Percentiles rank a stretch among this genome's conserved stretches.
phyloP scores from a whole-genome alignment of 1,139 yeast species.

The Suhomyces yuchorum region DNA sequence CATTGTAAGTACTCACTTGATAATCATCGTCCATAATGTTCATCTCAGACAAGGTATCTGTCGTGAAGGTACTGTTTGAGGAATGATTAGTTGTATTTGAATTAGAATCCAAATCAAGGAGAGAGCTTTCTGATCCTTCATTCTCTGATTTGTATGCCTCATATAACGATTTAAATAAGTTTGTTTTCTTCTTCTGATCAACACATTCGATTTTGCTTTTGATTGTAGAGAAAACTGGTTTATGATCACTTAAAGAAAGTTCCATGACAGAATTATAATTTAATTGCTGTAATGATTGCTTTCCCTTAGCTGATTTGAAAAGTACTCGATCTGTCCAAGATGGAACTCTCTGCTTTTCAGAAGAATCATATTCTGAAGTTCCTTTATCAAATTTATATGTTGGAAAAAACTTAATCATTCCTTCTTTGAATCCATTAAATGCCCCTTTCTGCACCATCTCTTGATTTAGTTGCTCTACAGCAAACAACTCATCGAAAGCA shows the following conservation, averaged over 20 bases:
- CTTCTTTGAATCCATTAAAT: conserved; percentile 83
- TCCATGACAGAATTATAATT: conserved; percentile 60
- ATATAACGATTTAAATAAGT: conserved; percentile 36
- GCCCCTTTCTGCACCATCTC: conserved; percentile 79
- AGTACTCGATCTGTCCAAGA: conserved; percentile 96
- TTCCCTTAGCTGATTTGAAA: conserved; percentile 37
- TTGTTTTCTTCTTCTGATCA: conserved; percentile 41
- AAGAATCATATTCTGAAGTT: conserved; percentile 78
- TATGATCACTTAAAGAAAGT: conserved; percentile 79
- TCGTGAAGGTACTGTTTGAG: conserved; percentile 22
- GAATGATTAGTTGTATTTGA: conserved; percentile 19
- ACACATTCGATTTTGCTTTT: conserved; percentile 64
- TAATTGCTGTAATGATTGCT: conserved; percentile 54
- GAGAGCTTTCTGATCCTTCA: conserved; percentile 24
- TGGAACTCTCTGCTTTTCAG: conserved; percentile 90
- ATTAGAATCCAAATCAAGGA: conserved; percentile 23
- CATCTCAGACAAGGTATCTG: conserved; percentile 40
- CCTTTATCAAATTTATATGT: conserved; percentile 95
- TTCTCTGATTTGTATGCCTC: conserved; percentile 35
- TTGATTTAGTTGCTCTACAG: conserved; percentile 76
- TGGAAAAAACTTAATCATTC: conserved; percentile 70
- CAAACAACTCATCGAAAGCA: conserved; percentile 55
- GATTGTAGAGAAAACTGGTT: conserved; percentile 84
- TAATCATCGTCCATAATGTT: conserved; percentile 36
- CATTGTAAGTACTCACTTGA: conserved; percentile 13